Percentiles rank a stretch among this genome's conserved stretches.
Evolutionary conservation across 495 filamentous ascomycete species (phyloP).

Genomic region (Physcia stellaris): DNA sequence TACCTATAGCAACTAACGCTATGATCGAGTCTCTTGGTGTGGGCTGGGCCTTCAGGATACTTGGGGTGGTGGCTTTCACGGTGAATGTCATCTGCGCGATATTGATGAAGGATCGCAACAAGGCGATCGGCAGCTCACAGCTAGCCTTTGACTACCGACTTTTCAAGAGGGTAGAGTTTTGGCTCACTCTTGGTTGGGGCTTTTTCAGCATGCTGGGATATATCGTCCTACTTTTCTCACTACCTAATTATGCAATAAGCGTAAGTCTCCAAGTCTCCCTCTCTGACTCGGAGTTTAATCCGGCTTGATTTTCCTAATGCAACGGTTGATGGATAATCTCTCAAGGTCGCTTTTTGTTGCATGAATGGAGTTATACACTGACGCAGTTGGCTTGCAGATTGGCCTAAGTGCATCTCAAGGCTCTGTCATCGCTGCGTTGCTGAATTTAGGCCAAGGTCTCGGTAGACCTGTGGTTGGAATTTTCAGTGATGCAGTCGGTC

Average conservation of each 20-base stretch:
- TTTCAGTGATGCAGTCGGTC: conserved; percentile 49
- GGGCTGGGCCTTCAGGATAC: conserved; percentile 54
- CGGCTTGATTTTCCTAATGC: no score
- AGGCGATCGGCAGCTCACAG: conserved; percentile 38
- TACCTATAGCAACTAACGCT: conserved; percentile 12
- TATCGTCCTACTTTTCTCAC: conserved; percentile 55
- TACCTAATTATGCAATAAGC: conserved; percentile 51
- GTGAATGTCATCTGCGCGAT: conserved; percentile 44
- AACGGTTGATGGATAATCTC: no score
- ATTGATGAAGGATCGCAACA: conserved; percentile 51
- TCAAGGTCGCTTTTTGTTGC: no score
- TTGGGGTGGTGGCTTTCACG: conserved; percentile 44
- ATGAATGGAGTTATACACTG: no score
- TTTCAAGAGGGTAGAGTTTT: conserved; percentile 39
- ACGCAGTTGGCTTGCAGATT: no score
- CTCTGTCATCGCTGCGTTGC: conserved; percentile 48
- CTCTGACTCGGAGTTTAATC: no score
- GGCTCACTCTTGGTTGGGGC: conserved; percentile 47
- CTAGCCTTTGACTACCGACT: conserved; percentile 42
- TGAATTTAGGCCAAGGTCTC: conserved; percentile 51
- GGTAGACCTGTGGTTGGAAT: conserved; percentile 57
- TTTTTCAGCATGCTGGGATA: conserved; percentile 58
- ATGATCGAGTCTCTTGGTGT: conserved; percentile 44
- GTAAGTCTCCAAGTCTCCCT: no score
- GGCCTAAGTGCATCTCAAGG: conserved; percentile 51